These are phyloP conservation scores for Brachypodium distachyon DNA, from an alignment of 202 grass and related monocot species.

Conservation along the genomic window DNA sequence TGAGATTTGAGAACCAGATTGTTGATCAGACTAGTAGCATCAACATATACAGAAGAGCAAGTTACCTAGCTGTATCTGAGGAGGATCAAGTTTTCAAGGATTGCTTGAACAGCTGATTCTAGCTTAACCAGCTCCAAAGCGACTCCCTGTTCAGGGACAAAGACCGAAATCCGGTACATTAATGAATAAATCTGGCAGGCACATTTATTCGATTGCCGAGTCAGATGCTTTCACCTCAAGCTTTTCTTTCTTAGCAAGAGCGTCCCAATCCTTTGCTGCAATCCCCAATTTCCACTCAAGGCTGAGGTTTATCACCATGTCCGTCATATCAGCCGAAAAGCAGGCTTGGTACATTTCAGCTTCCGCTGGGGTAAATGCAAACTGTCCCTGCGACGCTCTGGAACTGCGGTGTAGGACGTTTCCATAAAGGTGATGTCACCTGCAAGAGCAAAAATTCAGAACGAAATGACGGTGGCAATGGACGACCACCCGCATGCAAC, in stretches of 20 bases:
- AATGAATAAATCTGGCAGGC: too few relatives aligned
- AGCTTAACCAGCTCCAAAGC: slow-evolving; percentile 38
- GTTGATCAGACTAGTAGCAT: too few relatives aligned
- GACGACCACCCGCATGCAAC: not conserved
- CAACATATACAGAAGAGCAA: too few relatives aligned
- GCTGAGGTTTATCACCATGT: slow-evolving; percentile 21
- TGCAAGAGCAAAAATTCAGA: slow-evolving; percentile 5
- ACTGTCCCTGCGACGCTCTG: slow-evolving; percentile 21
- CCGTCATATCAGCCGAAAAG: slow-evolving; percentile 21
- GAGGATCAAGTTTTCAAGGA: slow-evolving; percentile 36
- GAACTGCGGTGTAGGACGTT: slow-evolving; percentile 21
- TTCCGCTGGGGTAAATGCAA: slow-evolving; percentile 40
- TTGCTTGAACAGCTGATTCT: slow-evolving; percentile 11
- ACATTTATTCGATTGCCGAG: not conserved
- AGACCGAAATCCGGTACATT: too few relatives aligned
- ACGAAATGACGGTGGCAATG: not conserved
- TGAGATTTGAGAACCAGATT: not conserved
- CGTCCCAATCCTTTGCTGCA: slow-evolving; percentile 39
- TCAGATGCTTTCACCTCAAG: slow-evolving; percentile 26
- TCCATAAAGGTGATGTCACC: slow-evolving; percentile 41
- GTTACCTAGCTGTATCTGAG: slow-evolving; percentile 37
- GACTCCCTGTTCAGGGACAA: slow-evolving; percentile 33
- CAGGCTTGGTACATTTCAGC: slow-evolving; percentile 36
- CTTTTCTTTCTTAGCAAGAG: slow-evolving; percentile 41
- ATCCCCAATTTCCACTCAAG: slow-evolving; percentile 48